These are phyloP conservation scores for Trypanosoma congolense DNA, from an alignment of 208 protist genomes.

Conservation along the genomic window DNA sequence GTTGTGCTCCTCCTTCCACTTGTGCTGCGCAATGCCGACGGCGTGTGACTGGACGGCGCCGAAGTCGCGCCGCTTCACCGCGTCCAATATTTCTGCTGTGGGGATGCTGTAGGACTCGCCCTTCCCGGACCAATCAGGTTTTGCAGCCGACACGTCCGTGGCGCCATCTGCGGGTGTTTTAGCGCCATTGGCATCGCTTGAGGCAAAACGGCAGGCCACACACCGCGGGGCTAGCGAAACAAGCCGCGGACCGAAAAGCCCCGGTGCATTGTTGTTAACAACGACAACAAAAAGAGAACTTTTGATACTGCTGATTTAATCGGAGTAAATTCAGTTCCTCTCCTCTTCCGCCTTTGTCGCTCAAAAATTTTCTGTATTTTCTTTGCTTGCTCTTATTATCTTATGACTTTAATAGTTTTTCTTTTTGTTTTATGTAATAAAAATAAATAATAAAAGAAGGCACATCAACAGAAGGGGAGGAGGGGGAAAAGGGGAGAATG, in stretches of 20 bases:
- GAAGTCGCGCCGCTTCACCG: slow-evolving; percentile 63
- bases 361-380: too few relatives aligned
- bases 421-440: too few relatives aligned
- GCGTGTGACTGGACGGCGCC: slow-evolving; percentile 54
- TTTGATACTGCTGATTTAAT: too few relatives aligned
- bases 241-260: neutral
- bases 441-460: too few relatives aligned
- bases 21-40: slow-evolving; percentile 48
- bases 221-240: slow-evolving; percentile 6
- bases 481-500: too few relatives aligned
- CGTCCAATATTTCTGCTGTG: slow-evolving; percentile 47
- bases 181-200: neutral
- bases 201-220: neutral
- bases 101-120: slow-evolving; percentile 27
- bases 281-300: too few relatives aligned
- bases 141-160: neutral
- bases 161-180: neutral
- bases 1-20: slow-evolving; percentile 69
- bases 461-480: too few relatives aligned
- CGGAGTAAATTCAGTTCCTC: too few relatives aligned
- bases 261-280: too few relatives aligned
- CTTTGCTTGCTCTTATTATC: too few relatives aligned
- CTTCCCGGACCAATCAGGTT: neutral
- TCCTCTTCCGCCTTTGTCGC: too few relatives aligned
- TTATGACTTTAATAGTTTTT: too few relatives aligned